phyloP scores from a whole-genome alignment of 2,329 filamentous ascomycete genomes.

The Aureobasidium sp. region DNA sequence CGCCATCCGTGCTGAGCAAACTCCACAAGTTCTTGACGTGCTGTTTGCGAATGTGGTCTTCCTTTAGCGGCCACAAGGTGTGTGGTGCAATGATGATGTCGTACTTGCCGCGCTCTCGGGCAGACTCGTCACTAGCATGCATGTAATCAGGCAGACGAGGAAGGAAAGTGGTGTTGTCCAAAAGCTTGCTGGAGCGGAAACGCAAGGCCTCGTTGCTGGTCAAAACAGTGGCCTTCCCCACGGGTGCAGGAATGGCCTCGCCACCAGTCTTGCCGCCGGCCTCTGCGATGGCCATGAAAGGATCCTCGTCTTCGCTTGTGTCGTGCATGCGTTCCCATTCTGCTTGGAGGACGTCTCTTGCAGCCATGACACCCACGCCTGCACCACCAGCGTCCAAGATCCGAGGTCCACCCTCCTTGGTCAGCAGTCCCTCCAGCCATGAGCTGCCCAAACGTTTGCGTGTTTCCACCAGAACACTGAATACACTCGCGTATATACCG shows the following conservation, averaged over 20 bases:
- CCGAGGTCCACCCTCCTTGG: constrained; percentile 53
- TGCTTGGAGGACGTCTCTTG: constrained; percentile 68
- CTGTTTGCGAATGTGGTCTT: constrained; percentile 69
- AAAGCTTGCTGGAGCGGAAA: constrained; percentile 64
- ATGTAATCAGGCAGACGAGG: constrained; percentile 85
- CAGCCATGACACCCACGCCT: constrained; percentile 67
- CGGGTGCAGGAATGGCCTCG: constrained; percentile 41
- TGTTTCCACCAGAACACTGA: constrained; percentile 64
- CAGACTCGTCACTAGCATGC: constrained; percentile 50
- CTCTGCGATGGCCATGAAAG: constrained; percentile 24
- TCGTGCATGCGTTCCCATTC: constrained; percentile 68
- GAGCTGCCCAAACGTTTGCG: constrained; percentile 63
- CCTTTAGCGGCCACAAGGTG: constrained; percentile 65
- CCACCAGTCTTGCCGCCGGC: constrained; percentile 31
- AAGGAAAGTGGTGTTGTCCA: constrained; percentile 87
- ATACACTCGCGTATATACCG: constrained; percentile 60
- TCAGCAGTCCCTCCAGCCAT: constrained; percentile 62
- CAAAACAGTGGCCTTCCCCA: constrained; percentile 73
- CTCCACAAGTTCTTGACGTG: constrained; percentile 86
- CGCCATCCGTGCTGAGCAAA: constrained; percentile 73
- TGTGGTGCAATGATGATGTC: constrained; percentile 90
- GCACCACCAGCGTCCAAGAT: constrained; percentile 69
- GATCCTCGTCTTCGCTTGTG: constrained; percentile 18
- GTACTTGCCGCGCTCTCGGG: constrained; percentile 50
- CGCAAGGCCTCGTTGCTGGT: constrained; percentile 69